Evolutionary conservation across 2,329 filamentous ascomycete genomes (phyloP).

Genomic region (Domatiomyces catenatus): DNA sequence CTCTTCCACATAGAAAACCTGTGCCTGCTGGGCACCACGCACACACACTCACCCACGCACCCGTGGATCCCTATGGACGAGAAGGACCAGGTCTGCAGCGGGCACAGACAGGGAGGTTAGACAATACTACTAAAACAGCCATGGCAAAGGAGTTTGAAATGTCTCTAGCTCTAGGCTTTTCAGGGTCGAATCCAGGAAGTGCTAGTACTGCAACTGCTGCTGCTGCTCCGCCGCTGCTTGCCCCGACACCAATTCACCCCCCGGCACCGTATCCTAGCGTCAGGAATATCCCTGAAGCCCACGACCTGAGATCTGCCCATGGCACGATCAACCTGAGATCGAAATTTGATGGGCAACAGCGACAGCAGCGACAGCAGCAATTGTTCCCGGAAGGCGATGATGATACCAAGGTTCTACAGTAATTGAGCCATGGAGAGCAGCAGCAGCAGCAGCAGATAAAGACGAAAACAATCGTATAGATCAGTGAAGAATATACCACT

Average conservation of each 20-base stretch:
- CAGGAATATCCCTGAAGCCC: slow-evolving; percentile 3
- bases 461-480: neutral
- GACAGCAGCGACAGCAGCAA: neutral
- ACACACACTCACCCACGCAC: too few species aligned
- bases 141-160: slow-evolving; percentile 17
- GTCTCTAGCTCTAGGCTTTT: slow-evolving; percentile 8
- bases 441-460: neutral
- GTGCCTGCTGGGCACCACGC: too few species aligned
- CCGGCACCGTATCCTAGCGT: slow-evolving; percentile 7
- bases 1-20: neutral
- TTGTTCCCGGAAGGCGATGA: neutral
- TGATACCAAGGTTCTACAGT: neutral
- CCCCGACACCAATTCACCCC: slow-evolving; percentile 12
- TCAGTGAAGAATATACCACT: neutral
- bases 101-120: slow-evolving; percentile 9
- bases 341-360: neutral
- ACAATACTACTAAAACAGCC: neutral
- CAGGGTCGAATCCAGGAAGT: slow-evolving; percentile 2
- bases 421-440: neutral
- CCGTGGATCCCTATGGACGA: neutral
- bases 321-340: neutral
- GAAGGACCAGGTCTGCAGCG: neutral
- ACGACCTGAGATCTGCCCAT: neutral
- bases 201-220: slow-evolving; percentile 1
- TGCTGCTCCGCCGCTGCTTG: slow-evolving; percentile 5